Conservation (phyloP, 306 rosid species). For the Quercus aquifolioides region DNA sequence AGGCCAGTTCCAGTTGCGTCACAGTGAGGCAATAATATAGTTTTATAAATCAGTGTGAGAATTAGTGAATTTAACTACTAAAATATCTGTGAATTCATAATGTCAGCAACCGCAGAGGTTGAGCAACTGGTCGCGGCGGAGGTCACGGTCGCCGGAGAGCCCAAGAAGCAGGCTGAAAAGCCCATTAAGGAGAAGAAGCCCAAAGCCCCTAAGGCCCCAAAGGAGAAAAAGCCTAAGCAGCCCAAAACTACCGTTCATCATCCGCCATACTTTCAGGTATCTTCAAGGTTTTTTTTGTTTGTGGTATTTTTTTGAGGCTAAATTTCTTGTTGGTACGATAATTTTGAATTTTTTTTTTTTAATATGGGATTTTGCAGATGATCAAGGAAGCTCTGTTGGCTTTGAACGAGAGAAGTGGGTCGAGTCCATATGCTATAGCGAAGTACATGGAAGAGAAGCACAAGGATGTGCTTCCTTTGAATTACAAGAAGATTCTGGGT, state of each 20-base stretch:
- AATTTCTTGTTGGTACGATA: background rate
- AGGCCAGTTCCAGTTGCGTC: background rate
- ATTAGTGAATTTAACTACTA: no score
- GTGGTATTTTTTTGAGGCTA: background rate
- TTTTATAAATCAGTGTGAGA: no score
- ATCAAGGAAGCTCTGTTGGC: conserved; percentile 70
- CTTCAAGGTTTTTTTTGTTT: background rate
- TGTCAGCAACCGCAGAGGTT: conserved; percentile 47
- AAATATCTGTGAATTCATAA: conserved; percentile 2
- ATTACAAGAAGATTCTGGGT: conserved; percentile 70
- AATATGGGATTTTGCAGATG: conserved; percentile 50
- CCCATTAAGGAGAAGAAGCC: conserved; percentile 52
- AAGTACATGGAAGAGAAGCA: conserved; percentile 89
- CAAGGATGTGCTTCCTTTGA: conserved; percentile 59
- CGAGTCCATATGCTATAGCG: conserved; percentile 88
- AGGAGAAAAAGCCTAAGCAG: conserved; percentile 55
- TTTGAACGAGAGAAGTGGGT: conserved; percentile 73
- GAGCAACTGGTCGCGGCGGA: conserved; percentile 27
- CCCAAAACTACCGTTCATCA: conserved; percentile 54
- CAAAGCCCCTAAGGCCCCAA: conserved; percentile 34
- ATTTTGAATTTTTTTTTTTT: background rate
- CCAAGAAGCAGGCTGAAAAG: conserved; percentile 26
- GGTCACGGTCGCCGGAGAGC: conserved; percentile 26
- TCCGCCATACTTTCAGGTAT: conserved; percentile 86
- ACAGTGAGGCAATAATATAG: background rate